phyloP scores from a whole-genome alignment of 768 basidiomycete species.

The Tylopilus balloui region DNA sequence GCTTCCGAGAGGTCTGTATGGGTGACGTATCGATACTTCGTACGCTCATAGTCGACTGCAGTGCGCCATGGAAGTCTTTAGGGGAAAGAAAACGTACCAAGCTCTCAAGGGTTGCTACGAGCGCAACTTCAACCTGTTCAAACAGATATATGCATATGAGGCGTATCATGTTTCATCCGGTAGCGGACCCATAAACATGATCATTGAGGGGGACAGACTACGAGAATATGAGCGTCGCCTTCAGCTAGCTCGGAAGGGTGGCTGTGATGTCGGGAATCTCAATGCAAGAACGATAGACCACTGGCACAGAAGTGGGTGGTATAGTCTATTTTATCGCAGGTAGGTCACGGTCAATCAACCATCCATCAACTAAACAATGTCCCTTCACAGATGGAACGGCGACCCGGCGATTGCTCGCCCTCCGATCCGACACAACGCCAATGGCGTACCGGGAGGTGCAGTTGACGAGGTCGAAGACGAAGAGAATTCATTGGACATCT shows the following conservation, averaged over 20 bases:
- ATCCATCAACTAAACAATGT: neutral
- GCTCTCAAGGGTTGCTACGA: conserved; percentile 83
- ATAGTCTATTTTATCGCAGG: conserved; percentile 67
- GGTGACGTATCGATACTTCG: neutral
- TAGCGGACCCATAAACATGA: conserved; percentile 35
- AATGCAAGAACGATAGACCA: conserved; percentile 71
- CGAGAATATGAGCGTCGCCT: conserved; percentile 71
- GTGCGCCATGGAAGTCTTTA: conserved; percentile 71
- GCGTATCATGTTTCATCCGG: conserved; percentile 36
- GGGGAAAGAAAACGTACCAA: conserved; percentile 75
- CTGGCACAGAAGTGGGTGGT: conserved; percentile 78
- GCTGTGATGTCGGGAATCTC: conserved; percentile 69
- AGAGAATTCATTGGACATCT: conserved; percentile 42
- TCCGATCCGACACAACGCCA: conserved; percentile 35
- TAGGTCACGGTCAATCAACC: conserved; percentile 23
- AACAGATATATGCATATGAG: conserved; percentile 75
- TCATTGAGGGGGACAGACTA: conserved; percentile 60
- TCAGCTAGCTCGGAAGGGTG: conserved; percentile 57
- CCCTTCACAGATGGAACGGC: conserved; percentile 52
- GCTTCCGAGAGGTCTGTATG: conserved; percentile 63
- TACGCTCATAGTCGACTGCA: conserved; percentile 26
- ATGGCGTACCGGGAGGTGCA: conserved; percentile 28
- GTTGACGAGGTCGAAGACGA: conserved; percentile 51
- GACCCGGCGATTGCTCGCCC: conserved; percentile 59
- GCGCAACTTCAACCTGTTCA: conserved; percentile 81